A percentile compares a stretch with the other conserved stretches of the same genome.
These are phyloP conservation scores for Pichia heedii DNA, from an alignment of 805 yeast genomes.

Conservation along the genomic window DNA sequence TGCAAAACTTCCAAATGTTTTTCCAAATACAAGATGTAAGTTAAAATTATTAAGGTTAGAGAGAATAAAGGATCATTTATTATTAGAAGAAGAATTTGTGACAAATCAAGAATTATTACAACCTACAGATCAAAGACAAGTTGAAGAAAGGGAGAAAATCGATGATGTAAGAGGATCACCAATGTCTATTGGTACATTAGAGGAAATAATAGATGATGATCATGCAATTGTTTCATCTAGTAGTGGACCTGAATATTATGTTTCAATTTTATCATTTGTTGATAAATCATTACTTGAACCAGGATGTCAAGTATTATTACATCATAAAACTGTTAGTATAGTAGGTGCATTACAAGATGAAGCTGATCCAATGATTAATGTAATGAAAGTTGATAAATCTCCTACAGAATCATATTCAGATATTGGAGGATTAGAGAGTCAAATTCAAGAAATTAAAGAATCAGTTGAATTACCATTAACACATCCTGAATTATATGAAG, in stretches of 20 bases:
- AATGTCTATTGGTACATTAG: slow-evolving; percentile 91
- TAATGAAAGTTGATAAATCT: slow-evolving; percentile 95
- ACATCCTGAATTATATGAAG: slow-evolving; percentile 94
- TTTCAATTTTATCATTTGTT: slow-evolving; percentile 89
- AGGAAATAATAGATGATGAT: slow-evolving; percentile 96
- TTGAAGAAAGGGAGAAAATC: slow-evolving; percentile 89
- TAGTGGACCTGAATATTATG: slow-evolving; percentile 96
- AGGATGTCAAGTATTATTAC: slow-evolving; percentile 90
- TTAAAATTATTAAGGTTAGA: slow-evolving; percentile 86
- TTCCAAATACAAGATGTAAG: slow-evolving; percentile 91
- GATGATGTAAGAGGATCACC: slow-evolving; percentile 96
- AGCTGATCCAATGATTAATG: slow-evolving; percentile 95
- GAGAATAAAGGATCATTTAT: slow-evolving; percentile 90
- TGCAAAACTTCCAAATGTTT: slow-evolving; percentile 61
- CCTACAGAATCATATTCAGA: slow-evolving; percentile 96
- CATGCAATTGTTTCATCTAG: slow-evolving; percentile 96
- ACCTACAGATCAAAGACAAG: slow-evolving; percentile 94
- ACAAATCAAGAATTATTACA: slow-evolving; percentile 89
- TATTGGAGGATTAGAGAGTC: slow-evolving; percentile 92
- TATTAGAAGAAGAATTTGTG: slow-evolving; percentile 93
- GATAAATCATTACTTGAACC: slow-evolving; percentile 95
- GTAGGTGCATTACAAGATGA: slow-evolving; percentile 99
- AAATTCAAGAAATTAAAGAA: slow-evolving; percentile 96
- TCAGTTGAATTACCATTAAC: slow-evolving; percentile 93
- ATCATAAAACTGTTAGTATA: slow-evolving; percentile 89